Evolutionary conservation across 345 rosid genomes (phyloP).

Genomic region (Dovyalis caffra): DNA sequence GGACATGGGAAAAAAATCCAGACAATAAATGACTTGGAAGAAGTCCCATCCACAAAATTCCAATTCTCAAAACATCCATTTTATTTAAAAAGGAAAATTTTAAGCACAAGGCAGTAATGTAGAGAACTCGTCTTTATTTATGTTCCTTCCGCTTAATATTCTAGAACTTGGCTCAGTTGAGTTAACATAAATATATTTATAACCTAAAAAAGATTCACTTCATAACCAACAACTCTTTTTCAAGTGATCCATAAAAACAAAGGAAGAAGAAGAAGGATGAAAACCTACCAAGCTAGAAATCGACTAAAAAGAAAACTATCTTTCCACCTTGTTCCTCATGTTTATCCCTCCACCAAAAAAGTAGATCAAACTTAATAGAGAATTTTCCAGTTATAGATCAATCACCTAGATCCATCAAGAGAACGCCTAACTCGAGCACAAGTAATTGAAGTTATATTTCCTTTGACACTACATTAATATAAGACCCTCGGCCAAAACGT

Average conservation of each 20-base stretch:
- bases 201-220: background rate
- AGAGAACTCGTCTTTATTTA: background rate
- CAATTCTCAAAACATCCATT: background rate
- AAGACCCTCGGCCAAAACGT: background rate
- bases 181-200: background rate
- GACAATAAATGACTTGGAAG: background rate
- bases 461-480: background rate
- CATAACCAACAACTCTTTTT: background rate
- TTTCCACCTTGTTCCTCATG: background rate
- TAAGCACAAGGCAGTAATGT: background rate
- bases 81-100: background rate
- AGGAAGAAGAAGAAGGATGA: background rate
- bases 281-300: background rate
- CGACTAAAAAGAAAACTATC: background rate
- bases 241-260: background rate
- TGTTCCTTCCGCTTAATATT: background rate
- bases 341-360: background rate
- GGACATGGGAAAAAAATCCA: background rate
- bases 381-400: background rate
- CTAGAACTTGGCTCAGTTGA: background rate
- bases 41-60: background rate
- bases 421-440: background rate
- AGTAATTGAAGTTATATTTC: background rate
- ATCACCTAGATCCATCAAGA: background rate
- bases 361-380: background rate